phyloP scores from a whole-genome alignment of 305 asterid genomes.

The Fraxinus albicans region DNA sequence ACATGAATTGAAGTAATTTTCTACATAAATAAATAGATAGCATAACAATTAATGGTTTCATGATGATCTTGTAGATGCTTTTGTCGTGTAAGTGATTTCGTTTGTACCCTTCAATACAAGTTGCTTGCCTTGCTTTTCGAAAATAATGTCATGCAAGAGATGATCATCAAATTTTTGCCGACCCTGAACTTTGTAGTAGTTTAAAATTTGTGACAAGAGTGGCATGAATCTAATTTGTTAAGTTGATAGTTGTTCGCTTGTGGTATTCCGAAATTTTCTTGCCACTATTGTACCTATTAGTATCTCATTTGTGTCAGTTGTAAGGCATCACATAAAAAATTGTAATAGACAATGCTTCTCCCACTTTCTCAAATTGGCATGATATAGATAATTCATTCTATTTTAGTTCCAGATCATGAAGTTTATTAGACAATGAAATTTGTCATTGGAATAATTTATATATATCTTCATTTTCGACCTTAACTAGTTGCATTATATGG shows the following conservation, averaged over 20 bases:
- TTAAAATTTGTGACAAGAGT: too few relatives aligned
- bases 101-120: too few relatives aligned
- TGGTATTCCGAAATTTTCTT: background rate
- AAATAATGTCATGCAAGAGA: too few relatives aligned
- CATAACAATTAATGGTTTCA: background rate
- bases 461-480: conserved; percentile 37
- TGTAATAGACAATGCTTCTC: background rate
- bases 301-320: background rate
- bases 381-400: background rate
- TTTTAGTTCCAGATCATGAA: background rate
- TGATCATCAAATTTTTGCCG: too few relatives aligned
- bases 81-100: background rate
- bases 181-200: too few relatives aligned
- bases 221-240: too few relatives aligned
- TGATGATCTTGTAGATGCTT: background rate
- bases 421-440: background rate
- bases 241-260: background rate
- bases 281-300: background rate
- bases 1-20: background rate
- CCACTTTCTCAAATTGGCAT: background rate
- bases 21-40: background rate
- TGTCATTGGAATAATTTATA: background rate
- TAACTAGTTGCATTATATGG: conserved; percentile 64
- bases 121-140: too few relatives aligned
- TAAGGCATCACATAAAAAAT: background rate